Conservation (phyloP, 805 yeast species). For the Candida jianshihensis region DNA sequence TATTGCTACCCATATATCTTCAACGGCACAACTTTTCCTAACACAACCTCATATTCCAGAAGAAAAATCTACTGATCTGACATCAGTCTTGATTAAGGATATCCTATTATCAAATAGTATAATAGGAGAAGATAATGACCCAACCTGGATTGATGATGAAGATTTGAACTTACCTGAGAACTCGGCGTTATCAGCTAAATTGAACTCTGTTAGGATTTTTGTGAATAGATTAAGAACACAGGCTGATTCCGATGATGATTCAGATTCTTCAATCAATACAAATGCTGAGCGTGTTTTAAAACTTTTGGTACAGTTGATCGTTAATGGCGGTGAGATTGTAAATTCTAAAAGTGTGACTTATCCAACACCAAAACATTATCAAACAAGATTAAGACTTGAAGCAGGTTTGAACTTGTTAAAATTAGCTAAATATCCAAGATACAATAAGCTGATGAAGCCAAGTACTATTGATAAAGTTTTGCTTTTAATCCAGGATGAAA, state of each 20-base stretch:
- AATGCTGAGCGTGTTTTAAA: conserved; percentile 60
- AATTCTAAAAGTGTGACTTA: conserved; percentile 31
- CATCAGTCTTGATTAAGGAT: conserved; percentile 52
- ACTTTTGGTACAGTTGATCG: conserved; percentile 56
- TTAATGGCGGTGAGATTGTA: conserved; percentile 74
- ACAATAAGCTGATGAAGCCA: conserved; percentile 46
- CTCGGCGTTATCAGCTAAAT: conserved; percentile 38
- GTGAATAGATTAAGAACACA: conserved; percentile 48
- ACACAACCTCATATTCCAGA: conserved; percentile 43
- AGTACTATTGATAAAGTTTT: conserved; percentile 45
- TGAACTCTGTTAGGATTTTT: conserved; percentile 47
- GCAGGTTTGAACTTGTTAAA: conserved; percentile 65
- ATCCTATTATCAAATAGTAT: conserved; percentile 48
- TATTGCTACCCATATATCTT: conserved; percentile 49
- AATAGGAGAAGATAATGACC: conserved; percentile 25
- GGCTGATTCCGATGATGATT: conserved; percentile 22
- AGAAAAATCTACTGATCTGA: conserved; percentile 49
- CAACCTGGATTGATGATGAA: conserved; percentile 43
- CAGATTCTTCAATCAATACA: conserved; percentile 32
- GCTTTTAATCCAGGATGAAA: conserved; percentile 61
- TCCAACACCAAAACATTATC: conserved; percentile 60
- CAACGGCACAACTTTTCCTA: conserved; percentile 52
- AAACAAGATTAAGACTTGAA: conserved; percentile 53
- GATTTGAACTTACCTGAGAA: conserved; percentile 27
- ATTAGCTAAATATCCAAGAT: conserved; percentile 48